Conservation (phyloP, 2,329 filamentous ascomycete genomes). For the Fusarium burgessii region DNA sequence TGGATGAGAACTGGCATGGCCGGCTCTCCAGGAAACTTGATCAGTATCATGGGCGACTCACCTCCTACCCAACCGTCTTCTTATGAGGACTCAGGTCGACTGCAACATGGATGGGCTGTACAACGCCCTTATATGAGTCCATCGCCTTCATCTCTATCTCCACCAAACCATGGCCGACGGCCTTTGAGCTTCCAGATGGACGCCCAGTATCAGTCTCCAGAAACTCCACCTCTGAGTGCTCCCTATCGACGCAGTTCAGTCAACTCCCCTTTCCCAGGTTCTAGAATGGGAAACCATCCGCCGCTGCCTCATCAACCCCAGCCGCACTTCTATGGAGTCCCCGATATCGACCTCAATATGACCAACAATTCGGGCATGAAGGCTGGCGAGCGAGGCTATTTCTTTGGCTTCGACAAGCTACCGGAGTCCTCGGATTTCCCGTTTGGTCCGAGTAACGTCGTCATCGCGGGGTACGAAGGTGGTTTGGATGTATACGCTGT, state of each 20-base stretch:
- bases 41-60: conserved; percentile 64
- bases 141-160: conserved; percentile 58
- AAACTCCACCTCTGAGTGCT: conserved; percentile 53
- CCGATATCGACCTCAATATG: conserved; percentile 79
- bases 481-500: conserved; percentile 81
- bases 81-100: conserved; percentile 60
- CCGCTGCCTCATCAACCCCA: conserved; percentile 81
- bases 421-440: conserved; percentile 56
- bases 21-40: conserved; percentile 66
- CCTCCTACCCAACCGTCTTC: conserved; percentile 66
- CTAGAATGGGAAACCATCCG: conserved; percentile 63
- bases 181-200: conserved; percentile 69
- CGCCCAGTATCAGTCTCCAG: conserved; percentile 56
- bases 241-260: conserved; percentile 61
- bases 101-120: conserved; percentile 60
- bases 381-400: conserved; percentile 77
- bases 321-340: conserved; percentile 80
- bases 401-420: conserved; percentile 84
- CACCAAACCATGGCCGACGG: conserved; percentile 54
- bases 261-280: conserved; percentile 62
- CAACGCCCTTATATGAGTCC: conserved; percentile 59
- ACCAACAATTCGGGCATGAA: conserved; percentile 66
- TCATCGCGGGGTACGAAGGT: conserved; percentile 84
- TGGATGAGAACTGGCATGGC: conserved; percentile 60
- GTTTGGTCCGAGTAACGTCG: conserved; percentile 69